A percentile compares a stretch with the other conserved stretches of the same genome.
Conservation (phyloP, 75 land plant species). For the Sequoiadendron giganteum region DNA sequence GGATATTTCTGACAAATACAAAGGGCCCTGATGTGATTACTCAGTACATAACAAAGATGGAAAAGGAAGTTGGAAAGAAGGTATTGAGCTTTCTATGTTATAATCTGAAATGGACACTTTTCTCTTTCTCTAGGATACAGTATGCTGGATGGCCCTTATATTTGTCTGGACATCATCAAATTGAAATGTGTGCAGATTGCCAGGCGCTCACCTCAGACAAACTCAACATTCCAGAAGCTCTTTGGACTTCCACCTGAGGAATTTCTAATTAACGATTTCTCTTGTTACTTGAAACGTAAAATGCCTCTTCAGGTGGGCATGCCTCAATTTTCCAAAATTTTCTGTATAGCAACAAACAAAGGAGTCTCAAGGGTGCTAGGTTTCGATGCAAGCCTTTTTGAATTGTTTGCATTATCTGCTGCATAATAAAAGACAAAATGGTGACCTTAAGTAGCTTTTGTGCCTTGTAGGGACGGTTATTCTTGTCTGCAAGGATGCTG, state of each 20-base stretch:
- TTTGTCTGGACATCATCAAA: slow-evolving; percentile 3
- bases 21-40: slow-evolving; percentile 42
- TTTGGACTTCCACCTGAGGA: slow-evolving; percentile 90
- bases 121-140: background rate
- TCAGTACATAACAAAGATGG: slow-evolving; percentile 70
- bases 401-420: slow-evolving; percentile 13
- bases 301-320: slow-evolving; percentile 76
- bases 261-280: slow-evolving; percentile 91
- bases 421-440: background rate
- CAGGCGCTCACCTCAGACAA: slow-evolving; percentile 73
- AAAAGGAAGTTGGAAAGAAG: slow-evolving; percentile 92
- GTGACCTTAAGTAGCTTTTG: background rate
- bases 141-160: background rate
- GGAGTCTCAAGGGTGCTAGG: slow-evolving; percentile 49
- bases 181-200: slow-evolving; percentile 39
- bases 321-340: background rate
- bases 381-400: slow-evolving; percentile 75
- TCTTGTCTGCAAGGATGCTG: slow-evolving; percentile 73
- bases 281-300: slow-evolving; percentile 85
- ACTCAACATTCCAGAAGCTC: slow-evolving; percentile 81
- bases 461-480: slow-evolving; percentile 75
- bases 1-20: slow-evolving; percentile 71
- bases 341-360: background rate
- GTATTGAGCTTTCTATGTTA: slow-evolving; percentile 24
- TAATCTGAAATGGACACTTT: background rate